Percentiles rank a stretch among this genome's conserved stretches.
Evolutionary conservation across 495 filamentous ascomycete species (phyloP).

Genomic region (Penicillium herquei): DNA sequence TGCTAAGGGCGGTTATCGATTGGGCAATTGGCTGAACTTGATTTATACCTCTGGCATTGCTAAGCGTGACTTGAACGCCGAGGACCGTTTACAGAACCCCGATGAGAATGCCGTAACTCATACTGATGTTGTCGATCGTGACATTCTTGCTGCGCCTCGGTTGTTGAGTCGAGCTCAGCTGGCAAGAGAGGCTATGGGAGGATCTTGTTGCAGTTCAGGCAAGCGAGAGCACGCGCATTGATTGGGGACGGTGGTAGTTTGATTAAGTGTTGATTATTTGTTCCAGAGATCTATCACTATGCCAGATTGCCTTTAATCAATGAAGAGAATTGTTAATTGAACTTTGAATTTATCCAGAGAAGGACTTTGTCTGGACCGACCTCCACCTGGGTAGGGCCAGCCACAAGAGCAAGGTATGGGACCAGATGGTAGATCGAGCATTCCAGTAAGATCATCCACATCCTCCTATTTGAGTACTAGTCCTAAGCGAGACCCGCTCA

Average conservation of each 20-base stretch:
- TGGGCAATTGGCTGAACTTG: slow-evolving; percentile 41
- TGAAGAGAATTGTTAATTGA: no score
- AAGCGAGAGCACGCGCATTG: slow-evolving; percentile 10
- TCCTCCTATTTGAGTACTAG: no score
- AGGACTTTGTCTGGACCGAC: no score
- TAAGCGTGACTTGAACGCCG: slow-evolving; percentile 10
- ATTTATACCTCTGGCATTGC: slow-evolving; percentile 18
- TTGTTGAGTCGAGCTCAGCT: slow-evolving; percentile 18
- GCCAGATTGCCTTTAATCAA: no score
- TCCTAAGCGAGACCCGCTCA: no score
- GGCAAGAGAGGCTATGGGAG: slow-evolving; percentile 26
- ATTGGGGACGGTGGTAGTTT: background rate
- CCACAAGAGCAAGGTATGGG: no score
- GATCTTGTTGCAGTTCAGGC: slow-evolving; percentile 17
- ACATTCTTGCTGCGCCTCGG: slow-evolving; percentile 12
- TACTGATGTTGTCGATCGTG: slow-evolving; percentile 6
- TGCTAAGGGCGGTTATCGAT: slow-evolving; percentile 70
- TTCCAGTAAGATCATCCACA: no score
- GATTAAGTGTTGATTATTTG: background rate
- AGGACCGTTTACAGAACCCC: slow-evolving; percentile 1
- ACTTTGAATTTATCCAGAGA: no score
- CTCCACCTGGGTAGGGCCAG: no score
- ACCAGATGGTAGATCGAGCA: no score
- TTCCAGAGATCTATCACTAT: background rate
- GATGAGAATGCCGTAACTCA: background rate